phyloP scores from a whole-genome alignment of 83 land plant species.

The Picea abies region DNA sequence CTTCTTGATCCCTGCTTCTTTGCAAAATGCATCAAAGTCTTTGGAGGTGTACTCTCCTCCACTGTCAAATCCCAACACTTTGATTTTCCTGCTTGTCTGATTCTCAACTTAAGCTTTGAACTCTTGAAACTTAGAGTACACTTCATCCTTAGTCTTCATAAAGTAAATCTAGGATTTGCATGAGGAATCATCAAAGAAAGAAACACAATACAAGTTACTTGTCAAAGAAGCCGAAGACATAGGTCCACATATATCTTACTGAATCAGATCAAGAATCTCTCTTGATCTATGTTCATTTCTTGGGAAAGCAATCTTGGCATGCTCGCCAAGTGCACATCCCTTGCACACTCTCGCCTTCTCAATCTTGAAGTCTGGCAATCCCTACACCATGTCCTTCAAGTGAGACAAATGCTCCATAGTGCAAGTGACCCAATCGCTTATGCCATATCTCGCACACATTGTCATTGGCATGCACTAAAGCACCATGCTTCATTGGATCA shows the following conservation, averaged over 20 bases:
- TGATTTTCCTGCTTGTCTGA: not conserved
- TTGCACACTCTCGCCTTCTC: no score
- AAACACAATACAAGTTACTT: no score
- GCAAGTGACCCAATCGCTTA: not conserved
- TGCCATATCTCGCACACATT: not conserved
- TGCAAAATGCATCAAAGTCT: not conserved
- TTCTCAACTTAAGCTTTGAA: not conserved
- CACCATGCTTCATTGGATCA: not conserved
- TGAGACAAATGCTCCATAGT: no score
- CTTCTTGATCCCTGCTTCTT: not conserved
- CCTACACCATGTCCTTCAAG: no score
- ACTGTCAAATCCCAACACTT: not conserved
- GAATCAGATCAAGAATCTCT: not conserved
- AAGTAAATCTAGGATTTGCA: not conserved
- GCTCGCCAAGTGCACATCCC: no score
- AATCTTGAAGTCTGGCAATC: no score
- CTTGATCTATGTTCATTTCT: no score
- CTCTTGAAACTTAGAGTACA: not conserved
- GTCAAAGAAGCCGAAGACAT: not conserved
- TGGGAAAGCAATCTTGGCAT: no score
- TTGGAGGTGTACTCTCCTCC: not conserved
- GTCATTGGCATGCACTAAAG: not conserved
- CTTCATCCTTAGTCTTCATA: not conserved
- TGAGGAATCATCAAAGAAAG: not conserved
- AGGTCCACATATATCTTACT: not conserved